phyloP scores from a whole-genome alignment of 208 protist genomes.

The Polymyxa betae region DNA sequence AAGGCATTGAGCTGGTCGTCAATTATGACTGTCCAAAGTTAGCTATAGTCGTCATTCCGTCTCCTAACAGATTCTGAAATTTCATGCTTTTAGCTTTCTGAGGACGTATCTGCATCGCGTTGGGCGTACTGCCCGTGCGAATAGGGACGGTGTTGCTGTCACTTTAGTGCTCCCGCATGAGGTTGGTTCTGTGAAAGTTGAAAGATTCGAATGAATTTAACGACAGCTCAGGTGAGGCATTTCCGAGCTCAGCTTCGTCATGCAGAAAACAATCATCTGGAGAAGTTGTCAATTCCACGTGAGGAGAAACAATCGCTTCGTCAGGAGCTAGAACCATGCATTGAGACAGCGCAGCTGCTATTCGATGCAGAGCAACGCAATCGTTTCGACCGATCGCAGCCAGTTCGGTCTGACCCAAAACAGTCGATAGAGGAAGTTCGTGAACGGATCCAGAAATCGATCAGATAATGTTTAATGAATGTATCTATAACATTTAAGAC shows the following conservation, averaged over 20 bases:
- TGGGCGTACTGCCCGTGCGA: constrained; percentile 54
- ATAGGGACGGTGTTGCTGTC: not conserved
- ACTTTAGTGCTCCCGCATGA: not conserved
- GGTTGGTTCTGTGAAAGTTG: not conserved
- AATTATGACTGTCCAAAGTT: constrained; percentile 75
- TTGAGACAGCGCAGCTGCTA: not conserved
- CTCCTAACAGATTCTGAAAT: not conserved
- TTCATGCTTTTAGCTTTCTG: constrained; percentile 6
- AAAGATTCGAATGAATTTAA: no score
- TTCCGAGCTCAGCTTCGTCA: not conserved
- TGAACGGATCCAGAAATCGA: not conserved
- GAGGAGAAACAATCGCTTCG: not conserved
- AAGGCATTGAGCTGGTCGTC: constrained; percentile 72
- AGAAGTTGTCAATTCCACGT: not conserved
- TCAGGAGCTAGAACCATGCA: not conserved
- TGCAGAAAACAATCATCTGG: not conserved
- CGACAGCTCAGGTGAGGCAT: not conserved
- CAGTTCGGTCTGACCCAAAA: not conserved
- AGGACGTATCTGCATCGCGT: constrained; percentile 59
- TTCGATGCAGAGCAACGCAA: constrained; percentile 9
- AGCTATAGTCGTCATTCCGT: not conserved
- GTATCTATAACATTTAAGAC: not conserved
- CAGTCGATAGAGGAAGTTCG: not conserved
- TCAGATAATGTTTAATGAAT: not conserved
- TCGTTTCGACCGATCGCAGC: not conserved